phyloP scores from a whole-genome alignment of 1,284 basidiomycete genomes.

The Schizophyllum amplum region DNA sequence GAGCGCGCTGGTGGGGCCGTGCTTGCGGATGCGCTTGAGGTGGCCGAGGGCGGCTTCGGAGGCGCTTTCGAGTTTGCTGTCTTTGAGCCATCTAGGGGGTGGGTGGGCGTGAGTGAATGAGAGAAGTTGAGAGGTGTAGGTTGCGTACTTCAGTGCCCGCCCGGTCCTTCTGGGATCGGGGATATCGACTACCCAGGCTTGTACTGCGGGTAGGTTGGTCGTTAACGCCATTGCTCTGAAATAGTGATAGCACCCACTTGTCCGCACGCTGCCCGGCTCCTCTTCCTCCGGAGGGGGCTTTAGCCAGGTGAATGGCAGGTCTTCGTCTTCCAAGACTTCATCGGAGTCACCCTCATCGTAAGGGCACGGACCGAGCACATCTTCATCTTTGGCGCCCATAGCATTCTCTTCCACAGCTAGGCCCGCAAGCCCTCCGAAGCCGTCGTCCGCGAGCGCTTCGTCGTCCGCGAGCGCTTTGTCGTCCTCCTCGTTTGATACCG shows the following conservation, averaged over 20 bases:
- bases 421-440: constrained; percentile 36
- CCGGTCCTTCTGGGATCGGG: constrained; percentile 55
- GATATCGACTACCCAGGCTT: constrained; percentile 86
- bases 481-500: not conserved
- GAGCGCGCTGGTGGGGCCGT: constrained; percentile 37
- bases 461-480: constrained; percentile 4
- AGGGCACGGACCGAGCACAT: constrained; percentile 13
- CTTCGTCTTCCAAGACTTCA: constrained; percentile 41
- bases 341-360: constrained; percentile 30
- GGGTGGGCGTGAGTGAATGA: constrained; percentile 4
- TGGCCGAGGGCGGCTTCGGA: constrained; percentile 48
- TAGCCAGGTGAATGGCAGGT: constrained; percentile 55
- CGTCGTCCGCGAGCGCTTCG: constrained; percentile 25
- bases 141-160: constrained; percentile 54
- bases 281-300: constrained; percentile 58
- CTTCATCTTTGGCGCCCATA: constrained; percentile 10
- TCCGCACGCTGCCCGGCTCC: constrained; percentile 44
- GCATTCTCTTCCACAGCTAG: constrained; percentile 18
- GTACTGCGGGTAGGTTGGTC: constrained; percentile 29
- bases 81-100: constrained; percentile 55
- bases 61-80: constrained; percentile 43
- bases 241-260: constrained; percentile 30
- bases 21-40: constrained; percentile 72
- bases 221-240: constrained; percentile 4
- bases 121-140: not conserved